phyloP scores from a whole-genome alignment of 176 grass and related monocot species.

The Pontederia paniculata region DNA sequence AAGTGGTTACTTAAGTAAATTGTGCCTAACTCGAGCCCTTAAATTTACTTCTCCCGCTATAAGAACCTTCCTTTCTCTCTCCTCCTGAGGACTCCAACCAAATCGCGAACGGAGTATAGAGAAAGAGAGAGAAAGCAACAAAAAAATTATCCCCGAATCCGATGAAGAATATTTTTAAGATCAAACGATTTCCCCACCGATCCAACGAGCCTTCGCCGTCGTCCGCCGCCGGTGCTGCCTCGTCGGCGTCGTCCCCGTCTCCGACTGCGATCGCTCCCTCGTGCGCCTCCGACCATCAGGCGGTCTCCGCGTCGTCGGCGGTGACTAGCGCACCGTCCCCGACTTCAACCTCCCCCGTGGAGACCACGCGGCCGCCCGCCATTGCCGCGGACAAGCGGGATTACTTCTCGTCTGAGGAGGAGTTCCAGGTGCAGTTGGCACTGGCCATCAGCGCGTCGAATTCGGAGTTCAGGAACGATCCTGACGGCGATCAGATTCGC shows the following conservation, averaged over 20 bases:
- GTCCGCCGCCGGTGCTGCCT: background rate
- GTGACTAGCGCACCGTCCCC: background rate
- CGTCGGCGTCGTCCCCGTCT: conserved; percentile 14
- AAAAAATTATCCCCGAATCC: background rate
- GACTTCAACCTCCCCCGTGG: background rate
- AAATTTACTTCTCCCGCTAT: background rate
- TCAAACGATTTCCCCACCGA: conserved; percentile 62
- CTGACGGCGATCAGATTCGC: conserved; percentile 93
- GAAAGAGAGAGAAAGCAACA: background rate
- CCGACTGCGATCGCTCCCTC: conserved; percentile 34
- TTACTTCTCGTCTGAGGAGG: conserved; percentile 80
- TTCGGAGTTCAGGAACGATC: conserved; percentile 48
- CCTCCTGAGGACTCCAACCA: background rate
- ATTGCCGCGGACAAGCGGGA: conserved; percentile 36
- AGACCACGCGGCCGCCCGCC: conserved; percentile 1
- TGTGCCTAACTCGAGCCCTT: conserved; percentile 17
- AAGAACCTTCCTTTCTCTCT: conserved; percentile 12
- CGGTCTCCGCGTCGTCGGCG: conserved; percentile 21
- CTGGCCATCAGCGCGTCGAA: conserved; percentile 94
- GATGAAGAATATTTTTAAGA: conserved; percentile 98
- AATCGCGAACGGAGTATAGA: background rate
- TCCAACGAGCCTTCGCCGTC: conserved; percentile 46
- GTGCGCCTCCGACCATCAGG: conserved; percentile 16
- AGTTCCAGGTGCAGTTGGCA: conserved; percentile 97
- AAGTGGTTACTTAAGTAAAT: conserved; percentile 58